Evolutionary conservation across 73 alveolate species (phyloP).

Genomic region (Paramecium sonneborni): DNA sequence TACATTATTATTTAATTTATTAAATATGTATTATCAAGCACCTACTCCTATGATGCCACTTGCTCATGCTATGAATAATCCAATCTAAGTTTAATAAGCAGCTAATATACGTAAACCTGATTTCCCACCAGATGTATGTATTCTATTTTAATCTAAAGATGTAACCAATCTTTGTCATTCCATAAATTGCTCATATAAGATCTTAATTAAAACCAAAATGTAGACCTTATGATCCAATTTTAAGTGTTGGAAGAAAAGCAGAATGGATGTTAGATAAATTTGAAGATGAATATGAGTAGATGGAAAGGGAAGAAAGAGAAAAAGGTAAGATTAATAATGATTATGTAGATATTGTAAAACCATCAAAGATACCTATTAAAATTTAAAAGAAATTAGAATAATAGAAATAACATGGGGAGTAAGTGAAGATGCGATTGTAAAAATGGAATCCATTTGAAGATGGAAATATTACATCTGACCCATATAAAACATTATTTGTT

Average conservation of each 20-base stretch:
- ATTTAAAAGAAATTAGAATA: neutral
- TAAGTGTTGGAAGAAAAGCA: neutral
- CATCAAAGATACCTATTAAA: neutral
- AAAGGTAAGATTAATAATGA: neutral
- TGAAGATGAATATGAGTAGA: conserved; percentile 51
- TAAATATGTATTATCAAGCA: neutral
- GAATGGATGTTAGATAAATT: conserved; percentile 58
- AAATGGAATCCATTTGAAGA: conserved; percentile 66
- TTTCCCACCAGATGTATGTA: conserved; percentile 40
- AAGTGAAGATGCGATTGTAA: neutral
- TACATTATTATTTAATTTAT: conserved; percentile 9
- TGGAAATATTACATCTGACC: conserved; percentile 64
- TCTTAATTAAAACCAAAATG: conserved; percentile 62
- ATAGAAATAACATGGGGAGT: neutral
- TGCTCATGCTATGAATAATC: conserved; percentile 54
- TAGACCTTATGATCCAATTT: conserved; percentile 55
- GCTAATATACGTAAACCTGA: conserved; percentile 33
- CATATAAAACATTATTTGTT: conserved; percentile 90
- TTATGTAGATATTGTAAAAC: neutral
- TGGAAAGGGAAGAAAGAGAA: conserved; percentile 56
- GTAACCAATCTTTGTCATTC: conserved; percentile 47
- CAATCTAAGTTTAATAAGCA: neutral
- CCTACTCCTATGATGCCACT: conserved; percentile 47
- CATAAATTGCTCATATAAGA: conserved; percentile 50
- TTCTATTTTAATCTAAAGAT: neutral